phyloP scores from a whole-genome alignment of 768 basidiomycete genomes.

The Suillus lakei region DNA sequence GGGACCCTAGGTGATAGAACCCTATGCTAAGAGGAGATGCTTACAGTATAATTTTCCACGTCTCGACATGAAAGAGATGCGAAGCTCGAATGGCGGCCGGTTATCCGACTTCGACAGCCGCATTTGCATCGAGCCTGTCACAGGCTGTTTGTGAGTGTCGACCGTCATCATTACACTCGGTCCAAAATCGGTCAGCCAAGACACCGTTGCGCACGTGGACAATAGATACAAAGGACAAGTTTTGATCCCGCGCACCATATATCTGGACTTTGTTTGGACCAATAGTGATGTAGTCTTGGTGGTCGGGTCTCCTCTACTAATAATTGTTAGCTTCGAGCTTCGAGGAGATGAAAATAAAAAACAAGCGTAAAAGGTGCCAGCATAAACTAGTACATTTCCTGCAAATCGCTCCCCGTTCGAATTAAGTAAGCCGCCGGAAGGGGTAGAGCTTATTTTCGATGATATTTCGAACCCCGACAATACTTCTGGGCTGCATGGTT shows the following conservation, averaged over 20 bases:
- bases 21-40: too few relatives aligned
- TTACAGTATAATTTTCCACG: neutral
- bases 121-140: too few relatives aligned
- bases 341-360: neutral
- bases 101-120: neutral
- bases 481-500: neutral
- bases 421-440: neutral
- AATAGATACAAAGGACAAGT: neutral
- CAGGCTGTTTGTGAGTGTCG: too few relatives aligned
- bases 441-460: neutral
- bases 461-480: conserved; percentile 2
- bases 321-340: neutral
- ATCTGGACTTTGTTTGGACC: too few relatives aligned
- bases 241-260: too few relatives aligned
- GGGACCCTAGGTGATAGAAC: too few relatives aligned
- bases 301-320: neutral
- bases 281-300: neutral
- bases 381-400: too few relatives aligned
- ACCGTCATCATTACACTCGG: too few relatives aligned
- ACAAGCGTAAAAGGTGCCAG: neutral
- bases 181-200: neutral
- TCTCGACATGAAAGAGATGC: neutral
- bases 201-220: too few relatives aligned
- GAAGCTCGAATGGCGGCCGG: too few relatives aligned
- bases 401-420: neutral